A percentile compares a stretch with the other conserved stretches of the same genome.
Conservation (phyloP, 1,284 basidiomycete species). For the Tetrapyrgos nigripes region DNA sequence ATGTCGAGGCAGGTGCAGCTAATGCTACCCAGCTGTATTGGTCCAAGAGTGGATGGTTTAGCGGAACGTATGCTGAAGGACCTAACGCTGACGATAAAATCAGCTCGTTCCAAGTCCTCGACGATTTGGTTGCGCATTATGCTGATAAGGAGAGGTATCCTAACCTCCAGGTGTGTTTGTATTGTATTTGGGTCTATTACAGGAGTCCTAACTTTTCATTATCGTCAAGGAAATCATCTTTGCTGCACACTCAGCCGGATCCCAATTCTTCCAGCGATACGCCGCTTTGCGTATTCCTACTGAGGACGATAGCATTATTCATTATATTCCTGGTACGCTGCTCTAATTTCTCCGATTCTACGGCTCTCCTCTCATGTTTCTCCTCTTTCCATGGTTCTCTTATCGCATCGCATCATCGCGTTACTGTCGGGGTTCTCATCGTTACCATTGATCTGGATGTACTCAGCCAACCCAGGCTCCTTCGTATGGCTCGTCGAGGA, state of each 20-base stretch:
- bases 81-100: slow-evolving; percentile 1
- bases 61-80: slow-evolving; percentile 7
- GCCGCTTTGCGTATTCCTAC: slow-evolving; percentile 8
- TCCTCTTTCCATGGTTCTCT: not conserved
- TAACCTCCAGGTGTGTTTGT: not conserved
- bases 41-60: slow-evolving; percentile 8
- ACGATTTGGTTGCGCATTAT: slow-evolving; percentile 7
- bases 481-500: slow-evolving; percentile 16
- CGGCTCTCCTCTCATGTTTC: no score
- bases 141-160: slow-evolving; percentile 2
- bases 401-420: no score
- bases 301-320: slow-evolving; percentile 8
- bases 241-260: slow-evolving; percentile 17
- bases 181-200: no score
- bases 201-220: no score
- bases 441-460: no score
- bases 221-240: slow-evolving; percentile 15
- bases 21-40: not conserved
- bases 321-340: slow-evolving; percentile 11
- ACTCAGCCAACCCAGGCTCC: slow-evolving; percentile 20
- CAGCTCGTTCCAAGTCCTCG: slow-evolving; percentile 2
- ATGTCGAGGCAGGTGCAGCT: slow-evolving; percentile 9
- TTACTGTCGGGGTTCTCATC: no score
- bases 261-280: slow-evolving; percentile 17
- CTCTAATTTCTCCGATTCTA: no score